A percentile compares a stretch with the other conserved stretches of the same genome.
Evolutionary conservation across 257 asterid genomes (phyloP).

Genomic region (Ajuga chamaepitys): DNA sequence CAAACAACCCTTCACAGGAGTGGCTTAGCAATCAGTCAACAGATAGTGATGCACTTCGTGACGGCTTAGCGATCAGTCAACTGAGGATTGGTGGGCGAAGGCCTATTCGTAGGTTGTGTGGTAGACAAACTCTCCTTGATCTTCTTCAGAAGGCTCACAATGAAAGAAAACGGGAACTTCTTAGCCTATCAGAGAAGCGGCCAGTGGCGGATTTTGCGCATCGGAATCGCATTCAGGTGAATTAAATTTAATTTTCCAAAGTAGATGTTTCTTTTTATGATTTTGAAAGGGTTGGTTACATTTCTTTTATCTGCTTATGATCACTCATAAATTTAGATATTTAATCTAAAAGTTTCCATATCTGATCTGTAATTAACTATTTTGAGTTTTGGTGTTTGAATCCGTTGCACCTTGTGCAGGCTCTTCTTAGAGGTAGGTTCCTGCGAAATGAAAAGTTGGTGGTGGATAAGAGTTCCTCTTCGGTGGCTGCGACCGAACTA

Average conservation of each 20-base stretch:
- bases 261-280: not conserved
- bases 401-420: slow-evolving; percentile 34
- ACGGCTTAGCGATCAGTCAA: slow-evolving; percentile 27
- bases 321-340: not conserved
- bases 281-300: not conserved
- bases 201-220: slow-evolving; percentile 75
- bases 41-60: slow-evolving; percentile 41
- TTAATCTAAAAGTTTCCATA: not conserved
- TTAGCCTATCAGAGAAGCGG: slow-evolving; percentile 39
- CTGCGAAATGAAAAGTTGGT: slow-evolving; percentile 42
- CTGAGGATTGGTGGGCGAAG: slow-evolving; percentile 40
- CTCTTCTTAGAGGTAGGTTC: slow-evolving; percentile 77
- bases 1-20: slow-evolving; percentile 34
- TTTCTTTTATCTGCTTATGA: not conserved
- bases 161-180: slow-evolving; percentile 68
- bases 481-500: slow-evolving; percentile 61
- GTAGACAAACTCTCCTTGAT: slow-evolving; percentile 88
- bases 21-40: slow-evolving; percentile 28
- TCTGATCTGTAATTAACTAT: not conserved
- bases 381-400: slow-evolving; percentile 2
- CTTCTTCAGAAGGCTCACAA: slow-evolving; percentile 65
- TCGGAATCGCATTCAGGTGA: slow-evolving; percentile 93
- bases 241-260: not conserved
- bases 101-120: slow-evolving; percentile 64
- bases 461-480: slow-evolving; percentile 48